Evolutionary conservation across 2,329 filamentous ascomycete genomes (phyloP).

Genomic region (Celoporthe dispersa): DNA sequence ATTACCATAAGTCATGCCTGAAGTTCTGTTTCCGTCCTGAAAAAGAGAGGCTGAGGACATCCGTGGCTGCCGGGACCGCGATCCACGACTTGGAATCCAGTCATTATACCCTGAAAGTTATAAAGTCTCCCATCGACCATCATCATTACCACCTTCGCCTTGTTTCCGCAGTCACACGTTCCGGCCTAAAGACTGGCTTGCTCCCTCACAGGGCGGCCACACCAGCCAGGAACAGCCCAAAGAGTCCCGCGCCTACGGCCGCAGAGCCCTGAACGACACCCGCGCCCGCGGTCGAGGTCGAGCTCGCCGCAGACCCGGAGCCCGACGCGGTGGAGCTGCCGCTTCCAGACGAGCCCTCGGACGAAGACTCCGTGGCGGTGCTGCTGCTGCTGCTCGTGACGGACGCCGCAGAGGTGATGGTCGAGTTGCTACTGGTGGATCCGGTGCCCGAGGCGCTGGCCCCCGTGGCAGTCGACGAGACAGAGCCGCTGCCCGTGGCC

Average conservation of each 20-base stretch:
- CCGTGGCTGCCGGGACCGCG: neutral
- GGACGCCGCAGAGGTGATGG: slow-evolving; percentile 10
- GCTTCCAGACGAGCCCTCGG: neutral
- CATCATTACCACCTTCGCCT: neutral
- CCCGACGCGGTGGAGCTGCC: neutral
- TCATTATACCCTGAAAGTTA: neutral
- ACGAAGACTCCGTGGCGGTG: neutral
- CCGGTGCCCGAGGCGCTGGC: neutral
- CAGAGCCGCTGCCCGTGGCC: neutral
- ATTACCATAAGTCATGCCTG: neutral
- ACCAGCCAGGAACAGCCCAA: slow-evolving; percentile 18
- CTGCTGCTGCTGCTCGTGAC: slow-evolving; percentile 1
- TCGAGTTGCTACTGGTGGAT: slow-evolving; percentile 1
- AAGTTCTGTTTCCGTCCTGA: neutral
- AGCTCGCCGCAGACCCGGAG: neutral
- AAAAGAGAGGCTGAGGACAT: neutral
- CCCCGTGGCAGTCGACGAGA: neutral
- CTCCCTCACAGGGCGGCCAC: slow-evolving; percentile 17
- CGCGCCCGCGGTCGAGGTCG: slow-evolving; percentile 16
- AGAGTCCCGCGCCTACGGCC: slow-evolving; percentile 18
- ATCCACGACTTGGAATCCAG: neutral
- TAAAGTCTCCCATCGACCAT: neutral
- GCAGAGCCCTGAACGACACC: slow-evolving; percentile 6
- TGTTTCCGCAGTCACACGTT: neutral
- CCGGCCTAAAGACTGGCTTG: neutral